Percentiles rank a stretch among this genome's conserved stretches.
Evolutionary conservation across 108 stramenopile genomes (phyloP).

Genomic region (Skeletonema costatum): DNA sequence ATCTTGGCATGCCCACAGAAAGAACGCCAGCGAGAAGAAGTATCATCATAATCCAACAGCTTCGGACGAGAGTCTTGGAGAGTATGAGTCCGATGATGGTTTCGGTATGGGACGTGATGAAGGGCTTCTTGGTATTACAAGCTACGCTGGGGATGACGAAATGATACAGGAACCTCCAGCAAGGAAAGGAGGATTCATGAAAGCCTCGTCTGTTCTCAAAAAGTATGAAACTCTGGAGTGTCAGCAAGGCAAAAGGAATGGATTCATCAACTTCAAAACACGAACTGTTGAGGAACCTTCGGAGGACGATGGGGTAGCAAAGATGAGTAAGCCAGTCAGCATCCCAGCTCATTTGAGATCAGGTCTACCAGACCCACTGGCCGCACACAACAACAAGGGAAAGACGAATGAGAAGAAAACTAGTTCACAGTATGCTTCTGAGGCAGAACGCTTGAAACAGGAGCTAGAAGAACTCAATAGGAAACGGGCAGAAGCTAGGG

Average conservation of each 20-base stretch:
- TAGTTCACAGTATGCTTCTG: conserved; percentile 17
- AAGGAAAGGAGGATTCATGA: conserved; percentile 48
- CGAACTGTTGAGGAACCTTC: conserved; percentile 26
- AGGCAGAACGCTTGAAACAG: conserved; percentile 47
- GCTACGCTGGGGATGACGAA: conserved; percentile 13
- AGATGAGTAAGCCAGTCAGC: conserved; percentile 28
- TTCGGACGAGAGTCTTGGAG: conserved; percentile 36
- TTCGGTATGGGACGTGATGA: conserved; percentile 13
- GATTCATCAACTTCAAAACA: conserved; percentile 49
- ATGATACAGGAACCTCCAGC: conserved; percentile 5
- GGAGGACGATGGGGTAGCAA: conserved; percentile 21
- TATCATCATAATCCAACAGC: conserved; percentile 33
- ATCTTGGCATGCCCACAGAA: conserved; percentile 7
- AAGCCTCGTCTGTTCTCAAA: conserved; percentile 54
- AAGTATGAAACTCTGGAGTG: conserved; percentile 56
- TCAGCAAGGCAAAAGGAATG: conserved; percentile 37
- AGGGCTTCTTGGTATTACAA: conserved; percentile 19
- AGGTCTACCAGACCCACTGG: conserved; percentile 45
- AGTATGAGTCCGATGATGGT: conserved; percentile 32
- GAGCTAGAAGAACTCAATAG: conserved; percentile 53
- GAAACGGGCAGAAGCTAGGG: conserved; percentile 27
- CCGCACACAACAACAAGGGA: conserved; percentile 36
- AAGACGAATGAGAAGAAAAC: conserved; percentile 21
- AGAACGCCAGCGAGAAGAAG: conserved; percentile 6
- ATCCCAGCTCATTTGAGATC: conserved; percentile 64